A percentile compares a stretch with the other conserved stretches of the same genome.
These are phyloP conservation scores for Sporothrix inflata DNA, from an alignment of 2,329 filamentous ascomycete genomes.

Conservation along the genomic window DNA sequence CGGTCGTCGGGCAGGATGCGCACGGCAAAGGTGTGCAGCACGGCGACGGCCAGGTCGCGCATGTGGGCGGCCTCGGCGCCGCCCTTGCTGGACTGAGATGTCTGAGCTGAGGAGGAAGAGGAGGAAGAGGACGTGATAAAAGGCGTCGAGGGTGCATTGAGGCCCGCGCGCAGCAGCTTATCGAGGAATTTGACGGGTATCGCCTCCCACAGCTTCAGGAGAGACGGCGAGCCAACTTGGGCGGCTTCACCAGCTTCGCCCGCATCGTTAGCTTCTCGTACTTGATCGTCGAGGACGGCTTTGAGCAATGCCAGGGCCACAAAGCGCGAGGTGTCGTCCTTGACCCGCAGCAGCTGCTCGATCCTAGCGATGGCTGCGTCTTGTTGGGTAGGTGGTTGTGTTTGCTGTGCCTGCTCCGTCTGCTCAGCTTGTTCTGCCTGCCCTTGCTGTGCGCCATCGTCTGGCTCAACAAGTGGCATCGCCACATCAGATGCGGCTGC, in stretches of 20 bases:
- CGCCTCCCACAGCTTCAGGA: slow-evolving; percentile 60
- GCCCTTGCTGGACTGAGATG: neutral
- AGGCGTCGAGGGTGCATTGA: slow-evolving; percentile 32
- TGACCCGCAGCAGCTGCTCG: slow-evolving; percentile 58
- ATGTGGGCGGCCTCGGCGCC: slow-evolving; percentile 59
- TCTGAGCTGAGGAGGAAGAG: slow-evolving; percentile 35
- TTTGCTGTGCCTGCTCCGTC: neutral
- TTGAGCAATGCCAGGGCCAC: slow-evolving; percentile 69
- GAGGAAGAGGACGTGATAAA: neutral
- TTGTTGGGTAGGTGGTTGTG: slow-evolving; percentile 12
- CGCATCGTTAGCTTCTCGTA: neutral
- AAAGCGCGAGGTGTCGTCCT: slow-evolving; percentile 70
- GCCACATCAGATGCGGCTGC: neutral
- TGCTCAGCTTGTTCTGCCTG: neutral
- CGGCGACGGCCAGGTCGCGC: slow-evolving; percentile 64
- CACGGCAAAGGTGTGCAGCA: slow-evolving; percentile 64
- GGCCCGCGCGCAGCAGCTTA: slow-evolving; percentile 61
- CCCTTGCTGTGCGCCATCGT: neutral
- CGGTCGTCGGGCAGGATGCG: slow-evolving; percentile 55
- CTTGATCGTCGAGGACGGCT: slow-evolving; percentile 63
- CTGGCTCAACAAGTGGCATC: neutral
- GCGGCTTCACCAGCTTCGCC: neutral
- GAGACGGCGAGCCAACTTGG: slow-evolving; percentile 34
- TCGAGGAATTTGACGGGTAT: slow-evolving; percentile 67
- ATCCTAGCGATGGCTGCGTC: slow-evolving; percentile 51